Evolutionary conservation across 208 protist genomes (phyloP), one percentile per base, ranked within the genome.

Genomic region (Acanthamoeba castellanii): DNA sequence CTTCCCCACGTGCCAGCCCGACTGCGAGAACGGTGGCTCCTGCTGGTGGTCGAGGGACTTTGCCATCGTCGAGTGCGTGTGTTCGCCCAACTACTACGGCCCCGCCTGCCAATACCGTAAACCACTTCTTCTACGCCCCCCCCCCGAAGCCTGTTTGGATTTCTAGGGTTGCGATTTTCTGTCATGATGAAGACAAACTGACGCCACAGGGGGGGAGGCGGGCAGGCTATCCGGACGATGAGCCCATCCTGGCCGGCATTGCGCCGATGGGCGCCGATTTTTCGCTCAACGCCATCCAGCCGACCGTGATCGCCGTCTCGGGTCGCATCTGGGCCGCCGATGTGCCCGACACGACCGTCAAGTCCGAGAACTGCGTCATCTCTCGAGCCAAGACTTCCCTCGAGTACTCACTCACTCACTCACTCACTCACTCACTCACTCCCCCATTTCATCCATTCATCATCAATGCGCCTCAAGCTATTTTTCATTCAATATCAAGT

Each of bases 211-310:
- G 27, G 18, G 27, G 16, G 42, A 8, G 27, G 5, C 22, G 13
- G 25, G 11, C 82, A 90, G 82, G 27, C 7, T 90, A 90, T 37
- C 82, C 82, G 50, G 82, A 68, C 27, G 82, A 45, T 13, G 82
- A 34, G 82, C 82, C 82, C 55, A 90, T 90, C 82, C 30, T 90
- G 50, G 22, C 6, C 5, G 34, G 42, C 27, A 45, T 90, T 11
- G 5, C 55, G 7, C 82, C 82, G 6, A n/a, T 90, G 14, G 82
- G 82, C 16, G 82, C 42, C 11, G 82, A 90, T 30, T 90, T 64
- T n/a, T n/a, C n/a, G n/a, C n/a, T n/a, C n/a, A n/a, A n/a, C n/a
- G n/a, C n/a, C 57, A 66, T 45, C 82, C 57, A 90, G n/a, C 14
- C 57, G n/a, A 68, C 64, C 32, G 50, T 66, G 14, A 68, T 90